phyloP scores from a whole-genome alignment of 805 yeast species.

The Crinitomyces ghanaensis region DNA sequence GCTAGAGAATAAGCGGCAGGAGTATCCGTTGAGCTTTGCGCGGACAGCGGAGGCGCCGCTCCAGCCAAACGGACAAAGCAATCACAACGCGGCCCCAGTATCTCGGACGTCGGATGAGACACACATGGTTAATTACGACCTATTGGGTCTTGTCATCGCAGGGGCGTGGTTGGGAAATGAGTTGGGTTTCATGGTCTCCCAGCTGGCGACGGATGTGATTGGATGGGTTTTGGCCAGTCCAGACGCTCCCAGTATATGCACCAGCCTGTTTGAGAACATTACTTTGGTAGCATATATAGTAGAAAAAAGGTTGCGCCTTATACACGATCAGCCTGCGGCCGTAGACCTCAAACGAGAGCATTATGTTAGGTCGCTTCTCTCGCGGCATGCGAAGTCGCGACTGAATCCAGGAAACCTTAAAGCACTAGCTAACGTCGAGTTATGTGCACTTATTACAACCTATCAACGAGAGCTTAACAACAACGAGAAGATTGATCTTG shows the following conservation, averaged over 20 bases:
- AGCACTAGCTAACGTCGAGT: slow-evolving; percentile 16
- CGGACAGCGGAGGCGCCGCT: too few relatives aligned
- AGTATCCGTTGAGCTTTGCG: too few relatives aligned
- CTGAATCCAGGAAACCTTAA: slow-evolving; percentile 9
- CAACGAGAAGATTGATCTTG: slow-evolving; percentile 6
- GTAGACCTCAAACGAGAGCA: slow-evolving; percentile 2
- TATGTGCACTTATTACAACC: slow-evolving; percentile 14
- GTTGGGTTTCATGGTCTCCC: slow-evolving; percentile 13
- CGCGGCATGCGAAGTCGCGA: slow-evolving; percentile 1
- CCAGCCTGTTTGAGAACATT: too few relatives aligned
- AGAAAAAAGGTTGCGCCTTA: slow-evolving; percentile 15
- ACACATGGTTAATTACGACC: too few relatives aligned
- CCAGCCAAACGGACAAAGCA: too few relatives aligned
- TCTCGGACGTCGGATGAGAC: too few relatives aligned
- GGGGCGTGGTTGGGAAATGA: slow-evolving; percentile 18
- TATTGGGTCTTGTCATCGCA: slow-evolving; percentile 12
- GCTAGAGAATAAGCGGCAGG: slow-evolving; percentile 1
- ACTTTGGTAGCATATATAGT: slow-evolving; percentile 16
- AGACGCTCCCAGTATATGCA: too few relatives aligned
- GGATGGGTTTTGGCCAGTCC: slow-evolving; percentile 13
- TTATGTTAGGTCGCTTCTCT: slow-evolving; percentile 7
- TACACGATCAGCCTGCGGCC: slow-evolving; percentile 11
- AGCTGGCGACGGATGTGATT: slow-evolving; percentile 12
- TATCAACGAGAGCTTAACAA: slow-evolving; percentile 14
- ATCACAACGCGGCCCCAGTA: too few relatives aligned